Base-by-base conservation (phyloP, 129 eudicot genomes). In the Flaveria robusta region DNA sequence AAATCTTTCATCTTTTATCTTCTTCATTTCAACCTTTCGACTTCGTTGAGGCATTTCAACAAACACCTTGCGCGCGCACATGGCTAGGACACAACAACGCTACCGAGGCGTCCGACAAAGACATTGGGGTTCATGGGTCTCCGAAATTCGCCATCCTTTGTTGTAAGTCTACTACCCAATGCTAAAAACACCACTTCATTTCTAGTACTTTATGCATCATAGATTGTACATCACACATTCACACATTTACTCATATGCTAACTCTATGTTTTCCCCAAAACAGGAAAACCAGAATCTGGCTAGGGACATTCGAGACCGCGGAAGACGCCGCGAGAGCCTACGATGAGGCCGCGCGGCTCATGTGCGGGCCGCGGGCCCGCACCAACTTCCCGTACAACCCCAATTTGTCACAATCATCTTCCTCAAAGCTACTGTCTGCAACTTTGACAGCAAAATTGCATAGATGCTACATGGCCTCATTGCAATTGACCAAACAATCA, bases 91-190 rank as follows among this genome's bases (percentile, higher is more conserved):
- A 4, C 97, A 91, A 10, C 94, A 91, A 11, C 85, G 94, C 1
- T 91, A 75, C 56, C 82, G 94, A 5, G 97, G 97, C 2, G 97
- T 91, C 47, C 85, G 97, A 9, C 97, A 91, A 75, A 55, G 97
- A 80, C 97, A 91, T 81, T 91, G 97, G 97, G 97, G 97, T 64
- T 91, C 97, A 22, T 91, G 97, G 97, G 97, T 91, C 3, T 91
- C 97, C 74, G 97, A 91, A 88, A 91, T 91, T 50, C 97, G 93
- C 20, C 97, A 91, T 49, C 97, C 97, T 19, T 69, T 91, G 62
- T 43, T 91, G 97, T 91, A 88, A 91, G 91, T 73, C 58, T 3
- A 47, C 52, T 50, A 77, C 45, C 46, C 74, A 27, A 76, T 54
- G 67, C 67, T 56, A 0, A 14, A 51, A 11, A 9, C 31, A 43